These are phyloP conservation scores for Penicillium arizonense DNA, from an alignment of 495 filamentous ascomycete genomes.

Conservation along the genomic window DNA sequence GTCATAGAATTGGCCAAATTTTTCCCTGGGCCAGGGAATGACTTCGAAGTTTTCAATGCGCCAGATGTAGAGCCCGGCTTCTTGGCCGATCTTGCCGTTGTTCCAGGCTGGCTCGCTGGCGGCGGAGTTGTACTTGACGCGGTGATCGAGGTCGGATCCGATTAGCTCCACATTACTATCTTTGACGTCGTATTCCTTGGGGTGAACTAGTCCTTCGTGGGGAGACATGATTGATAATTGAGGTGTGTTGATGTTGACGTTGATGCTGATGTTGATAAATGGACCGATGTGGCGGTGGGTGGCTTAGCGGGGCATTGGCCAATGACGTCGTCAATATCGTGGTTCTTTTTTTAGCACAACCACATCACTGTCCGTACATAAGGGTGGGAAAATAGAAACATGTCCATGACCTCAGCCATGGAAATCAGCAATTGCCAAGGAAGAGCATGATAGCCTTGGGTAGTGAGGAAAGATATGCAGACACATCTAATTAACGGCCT, in stretches of 20 bases:
- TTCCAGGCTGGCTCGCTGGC: slow-evolving; percentile 62
- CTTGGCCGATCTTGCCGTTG: slow-evolving; percentile 43
- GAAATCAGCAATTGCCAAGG: too few species aligned
- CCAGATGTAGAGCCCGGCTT: slow-evolving; percentile 55
- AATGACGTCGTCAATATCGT: background rate
- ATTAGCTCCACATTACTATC: slow-evolving; percentile 64
- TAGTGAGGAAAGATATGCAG: too few species aligned
- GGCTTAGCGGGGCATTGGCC: slow-evolving; percentile 6
- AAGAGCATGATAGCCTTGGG: too few species aligned
- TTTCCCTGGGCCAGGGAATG: slow-evolving; percentile 53
- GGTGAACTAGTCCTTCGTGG: slow-evolving; percentile 54
- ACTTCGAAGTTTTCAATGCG: slow-evolving; percentile 63
- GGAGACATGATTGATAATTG: slow-evolving; percentile 46
- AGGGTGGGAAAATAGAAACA: too few species aligned
- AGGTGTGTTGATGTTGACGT: background rate
- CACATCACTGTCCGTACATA: too few species aligned
- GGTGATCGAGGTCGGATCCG: slow-evolving; percentile 57
- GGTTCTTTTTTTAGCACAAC: slow-evolving; percentile 2
- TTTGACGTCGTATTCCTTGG: slow-evolving; percentile 59
- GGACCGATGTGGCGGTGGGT: slow-evolving; percentile 6
- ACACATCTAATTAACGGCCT: too few species aligned
- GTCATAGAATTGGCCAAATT: slow-evolving; percentile 56
- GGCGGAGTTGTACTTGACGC: slow-evolving; percentile 61
- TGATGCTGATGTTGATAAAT: background rate
- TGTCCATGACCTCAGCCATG: too few species aligned